Conservation (phyloP, 768 basidiomycete species). For the Pleurotus cornucopiae region DNA sequence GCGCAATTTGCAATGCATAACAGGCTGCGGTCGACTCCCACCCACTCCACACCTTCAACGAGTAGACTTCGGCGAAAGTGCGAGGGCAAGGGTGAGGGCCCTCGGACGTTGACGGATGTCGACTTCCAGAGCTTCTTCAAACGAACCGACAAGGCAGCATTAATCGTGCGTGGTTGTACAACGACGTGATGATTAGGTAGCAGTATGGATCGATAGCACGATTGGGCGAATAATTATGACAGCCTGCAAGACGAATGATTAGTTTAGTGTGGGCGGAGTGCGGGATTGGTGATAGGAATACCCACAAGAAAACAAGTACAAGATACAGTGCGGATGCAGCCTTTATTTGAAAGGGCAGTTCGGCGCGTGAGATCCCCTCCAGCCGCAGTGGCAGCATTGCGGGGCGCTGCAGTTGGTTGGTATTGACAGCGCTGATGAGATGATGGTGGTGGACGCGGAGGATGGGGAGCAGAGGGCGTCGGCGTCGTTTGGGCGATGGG, state of each 20-base stretch:
- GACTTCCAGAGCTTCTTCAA: too few species aligned
- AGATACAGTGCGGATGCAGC: too few species aligned
- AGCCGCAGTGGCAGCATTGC: slow-evolving; percentile 77
- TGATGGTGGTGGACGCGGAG: slow-evolving; percentile 15
- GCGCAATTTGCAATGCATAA: too few species aligned
- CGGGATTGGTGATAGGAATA: background rate
- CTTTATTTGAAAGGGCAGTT: slow-evolving; percentile 64
- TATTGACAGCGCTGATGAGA: slow-evolving; percentile 20
- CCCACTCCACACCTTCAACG: too few species aligned
- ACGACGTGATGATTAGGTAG: background rate
- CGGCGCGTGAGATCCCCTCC: slow-evolving; percentile 55
- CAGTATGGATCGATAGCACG: background rate
- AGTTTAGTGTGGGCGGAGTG: background rate
- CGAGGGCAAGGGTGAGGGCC: too few species aligned
- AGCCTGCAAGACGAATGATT: background rate
- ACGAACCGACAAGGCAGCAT: background rate
- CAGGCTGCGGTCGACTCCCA: too few species aligned
- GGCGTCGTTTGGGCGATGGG: background rate
- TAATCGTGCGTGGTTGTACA: background rate
- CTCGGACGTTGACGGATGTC: too few species aligned
- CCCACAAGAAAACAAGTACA: background rate
- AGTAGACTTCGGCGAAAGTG: too few species aligned
- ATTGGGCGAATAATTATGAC: background rate
- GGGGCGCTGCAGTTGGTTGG: slow-evolving; percentile 52
- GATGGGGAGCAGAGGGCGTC: background rate